These are phyloP conservation scores for Ogataea henricii DNA, from an alignment of 805 yeast genomes.

Conservation along the genomic window DNA sequence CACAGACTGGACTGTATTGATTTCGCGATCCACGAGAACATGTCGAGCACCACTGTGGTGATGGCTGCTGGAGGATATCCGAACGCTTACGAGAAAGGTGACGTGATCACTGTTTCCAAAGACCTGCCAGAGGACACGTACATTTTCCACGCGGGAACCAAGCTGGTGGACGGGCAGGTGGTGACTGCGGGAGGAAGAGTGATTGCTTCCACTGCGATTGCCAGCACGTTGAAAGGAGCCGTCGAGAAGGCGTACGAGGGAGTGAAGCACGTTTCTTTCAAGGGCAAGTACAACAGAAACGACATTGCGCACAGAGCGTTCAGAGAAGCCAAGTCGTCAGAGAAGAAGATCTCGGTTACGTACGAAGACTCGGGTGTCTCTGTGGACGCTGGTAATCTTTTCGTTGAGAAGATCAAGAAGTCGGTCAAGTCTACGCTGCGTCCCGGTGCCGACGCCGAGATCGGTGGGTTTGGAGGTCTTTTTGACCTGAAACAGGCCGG, in stretches of 20 bases:
- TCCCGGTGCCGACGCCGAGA: constrained; percentile 95
- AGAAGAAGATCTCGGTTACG: constrained; percentile 55
- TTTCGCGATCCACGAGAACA: constrained; percentile 52
- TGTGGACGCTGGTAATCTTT: constrained; percentile 89
- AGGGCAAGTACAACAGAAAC: constrained; percentile 77
- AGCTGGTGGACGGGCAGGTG: constrained; percentile 53
- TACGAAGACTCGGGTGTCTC: constrained; percentile 97
- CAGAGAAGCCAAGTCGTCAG: constrained; percentile 43
- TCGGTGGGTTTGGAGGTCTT: constrained; percentile 98
- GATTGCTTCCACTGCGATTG: constrained; percentile 89
- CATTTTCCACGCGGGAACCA: constrained; percentile 98
- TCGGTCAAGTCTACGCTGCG: constrained; percentile 91
- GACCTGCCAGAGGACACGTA: constrained; percentile 57
- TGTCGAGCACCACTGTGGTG: constrained; percentile 88
- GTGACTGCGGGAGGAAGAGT: constrained; percentile 96
- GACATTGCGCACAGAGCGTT: constrained; percentile 98
- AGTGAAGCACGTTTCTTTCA: constrained; percentile 71
- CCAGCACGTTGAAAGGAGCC: constrained; percentile 71
- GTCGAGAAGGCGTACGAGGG: constrained; percentile 87
- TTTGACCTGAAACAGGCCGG: constrained; percentile 91
- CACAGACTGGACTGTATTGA: constrained; percentile 86
- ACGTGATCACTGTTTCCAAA: constrained; percentile 63
- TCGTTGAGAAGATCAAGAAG: constrained; percentile 88
- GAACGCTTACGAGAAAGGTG: constrained; percentile 81
- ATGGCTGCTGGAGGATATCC: constrained; percentile 98